Evolutionary conservation across 768 basidiomycete species (phyloP).

Genomic region (Suillus occidentalis): DNA sequence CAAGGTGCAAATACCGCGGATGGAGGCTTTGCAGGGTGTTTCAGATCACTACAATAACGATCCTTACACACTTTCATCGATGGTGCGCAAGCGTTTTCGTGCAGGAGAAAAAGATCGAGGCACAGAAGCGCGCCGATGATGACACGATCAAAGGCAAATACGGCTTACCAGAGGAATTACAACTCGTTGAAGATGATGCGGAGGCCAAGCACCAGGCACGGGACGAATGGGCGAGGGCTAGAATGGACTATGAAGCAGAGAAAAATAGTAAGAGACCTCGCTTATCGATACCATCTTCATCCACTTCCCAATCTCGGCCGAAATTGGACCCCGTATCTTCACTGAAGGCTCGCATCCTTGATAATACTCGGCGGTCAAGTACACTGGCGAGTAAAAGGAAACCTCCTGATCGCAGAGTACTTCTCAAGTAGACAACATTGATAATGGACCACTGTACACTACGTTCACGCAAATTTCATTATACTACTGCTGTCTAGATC

Average conservation of each 20-base stretch:
- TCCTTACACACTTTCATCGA: slow-evolving; percentile 78
- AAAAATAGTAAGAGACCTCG: slow-evolving; percentile 52
- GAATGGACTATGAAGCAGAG: slow-evolving; percentile 44
- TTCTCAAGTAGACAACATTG: slow-evolving; percentile 11
- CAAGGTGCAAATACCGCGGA: slow-evolving; percentile 74
- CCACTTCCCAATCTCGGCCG: slow-evolving; percentile 20
- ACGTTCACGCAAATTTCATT: slow-evolving; percentile 1
- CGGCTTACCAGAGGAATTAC: slow-evolving; percentile 70
- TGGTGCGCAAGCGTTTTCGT: slow-evolving; percentile 79
- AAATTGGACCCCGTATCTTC: slow-evolving; percentile 35
- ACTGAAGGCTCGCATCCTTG: slow-evolving; percentile 56
- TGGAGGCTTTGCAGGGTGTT: slow-evolving; percentile 74
- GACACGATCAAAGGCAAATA: slow-evolving; percentile 72
- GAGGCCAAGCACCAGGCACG: slow-evolving; percentile 59
- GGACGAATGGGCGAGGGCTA: slow-evolving; percentile 57
- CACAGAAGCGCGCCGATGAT: slow-evolving; percentile 67
- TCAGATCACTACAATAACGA: slow-evolving; percentile 83
- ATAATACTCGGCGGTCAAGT: slow-evolving; percentile 48
- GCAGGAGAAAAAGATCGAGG: slow-evolving; percentile 82
- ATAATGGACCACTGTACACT: slow-evolving; percentile 4
- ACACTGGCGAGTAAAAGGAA: slow-evolving; percentile 11
- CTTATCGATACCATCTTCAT: slow-evolving; percentile 30
- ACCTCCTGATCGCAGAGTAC: slow-evolving; percentile 20
- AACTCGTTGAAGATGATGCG: slow-evolving; percentile 66
- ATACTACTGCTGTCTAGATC: slow-evolving; percentile 2